phyloP scores from a whole-genome alignment of 108 stramenopile species.

The Parietichytrium sp. region DNA sequence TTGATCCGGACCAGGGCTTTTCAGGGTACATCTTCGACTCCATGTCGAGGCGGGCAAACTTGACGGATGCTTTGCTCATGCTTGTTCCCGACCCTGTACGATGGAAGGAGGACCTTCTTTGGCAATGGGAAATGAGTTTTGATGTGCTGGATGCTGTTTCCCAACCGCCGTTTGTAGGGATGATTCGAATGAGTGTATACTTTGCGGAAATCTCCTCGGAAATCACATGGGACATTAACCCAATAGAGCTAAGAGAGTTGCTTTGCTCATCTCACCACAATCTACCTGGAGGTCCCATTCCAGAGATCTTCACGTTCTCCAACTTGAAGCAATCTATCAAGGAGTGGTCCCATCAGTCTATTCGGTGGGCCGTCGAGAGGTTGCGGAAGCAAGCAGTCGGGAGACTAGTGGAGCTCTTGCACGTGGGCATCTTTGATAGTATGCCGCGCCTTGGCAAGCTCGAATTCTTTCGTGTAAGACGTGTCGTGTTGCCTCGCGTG shows the following conservation, averaged over 20 bases:
- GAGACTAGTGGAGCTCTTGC: not conserved
- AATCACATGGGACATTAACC: not conserved
- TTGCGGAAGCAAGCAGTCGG: not conserved
- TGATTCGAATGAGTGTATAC: conserved; percentile 7
- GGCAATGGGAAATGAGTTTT: not conserved
- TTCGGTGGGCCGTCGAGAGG: not conserved
- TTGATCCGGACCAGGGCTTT: not conserved
- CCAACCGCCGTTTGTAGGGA: not conserved
- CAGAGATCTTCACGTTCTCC: not conserved
- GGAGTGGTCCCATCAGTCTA: not conserved
- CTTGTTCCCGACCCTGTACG: not conserved
- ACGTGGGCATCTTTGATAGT: not conserved
- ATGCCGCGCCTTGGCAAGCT: conserved; percentile 5
- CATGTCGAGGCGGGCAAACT: no score
- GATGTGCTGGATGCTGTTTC: not conserved
- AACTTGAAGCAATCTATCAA: not conserved
- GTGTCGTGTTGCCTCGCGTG: not conserved
- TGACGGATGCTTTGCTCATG: not conserved
- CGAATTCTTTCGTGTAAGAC: not conserved
- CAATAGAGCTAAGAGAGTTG: not conserved
- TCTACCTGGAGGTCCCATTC: not conserved
- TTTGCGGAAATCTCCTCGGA: no score
- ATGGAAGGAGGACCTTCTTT: not conserved
- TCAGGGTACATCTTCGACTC: not conserved
- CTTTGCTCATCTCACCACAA: not conserved